Evolutionary conservation across 2,329 filamentous ascomycete species (phyloP), one percentile per base, ranked within the genome.

Genomic region (Cyphellophora attinorum): DNA sequence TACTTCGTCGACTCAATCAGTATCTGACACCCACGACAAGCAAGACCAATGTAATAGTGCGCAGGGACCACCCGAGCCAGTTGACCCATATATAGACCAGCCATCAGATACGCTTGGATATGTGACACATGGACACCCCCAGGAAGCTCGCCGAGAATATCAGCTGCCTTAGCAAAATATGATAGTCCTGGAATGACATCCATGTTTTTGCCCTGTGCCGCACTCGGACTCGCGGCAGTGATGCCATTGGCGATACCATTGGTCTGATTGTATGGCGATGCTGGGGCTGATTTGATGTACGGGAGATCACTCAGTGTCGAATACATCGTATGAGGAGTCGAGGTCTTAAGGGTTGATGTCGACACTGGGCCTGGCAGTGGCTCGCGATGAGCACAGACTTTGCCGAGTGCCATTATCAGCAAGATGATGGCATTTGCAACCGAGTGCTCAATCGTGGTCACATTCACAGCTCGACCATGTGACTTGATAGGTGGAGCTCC

Each of bases 151-250:
- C 86, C 86, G 11, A 96, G 64, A 23, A 96, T 94, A 41, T 91
- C 81, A 1, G 81, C 81, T 2, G 86, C 89, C 41, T 83, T 79
- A 1, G 83, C 82, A 55, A 88, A 95, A 54, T 95, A 95, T 18
- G 86, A 81, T 38, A 96, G 64, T 0, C 91, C 91, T 1, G 91
- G 89, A 41, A 95, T 82, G 5, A 82, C 72, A 50, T 96, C 86
- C 33, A 91, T 69, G 52, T 93, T 94, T 47, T 72, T 68, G 34
- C 58, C 55, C 14, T 49, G 77, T 67, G 28, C 72, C 19, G 43
- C 38, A n/a, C 40, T 41, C 13, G 40, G 38, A 28, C 35, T 41
- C 5, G 42, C 44, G 5, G 34, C 33, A 4, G 19, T 29, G 5
- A 31, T 25, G n/a, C 16, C 14, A 2, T 21, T 10, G 15, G 28